A percentile compares a stretch with the other conserved stretches of the same genome.
Conservation (phyloP, 129 eudicot genomes). For the Pittosporum tobira region DNA sequence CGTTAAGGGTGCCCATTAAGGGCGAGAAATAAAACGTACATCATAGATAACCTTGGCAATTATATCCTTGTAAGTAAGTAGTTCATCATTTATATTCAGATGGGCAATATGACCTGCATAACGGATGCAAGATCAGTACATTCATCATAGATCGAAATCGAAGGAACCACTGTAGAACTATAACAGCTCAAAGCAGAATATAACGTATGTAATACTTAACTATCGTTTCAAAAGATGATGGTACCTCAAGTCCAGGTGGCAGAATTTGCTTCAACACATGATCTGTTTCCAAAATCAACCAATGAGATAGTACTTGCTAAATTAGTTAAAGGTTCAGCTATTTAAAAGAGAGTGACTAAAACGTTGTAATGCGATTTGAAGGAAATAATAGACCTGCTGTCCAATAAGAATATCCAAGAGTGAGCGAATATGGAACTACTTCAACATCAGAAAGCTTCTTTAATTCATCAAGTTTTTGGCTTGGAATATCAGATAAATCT, state of each 20-base stretch:
- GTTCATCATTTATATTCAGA: constrained; percentile 79
- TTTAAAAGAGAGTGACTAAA: neutral
- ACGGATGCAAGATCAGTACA: constrained; percentile 18
- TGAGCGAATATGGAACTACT: constrained; percentile 76
- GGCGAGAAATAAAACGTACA: constrained; percentile 35
- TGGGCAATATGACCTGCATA: constrained; percentile 98
- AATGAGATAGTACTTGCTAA: neutral
- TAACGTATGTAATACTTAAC: constrained; percentile 54
- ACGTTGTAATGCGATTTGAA: neutral
- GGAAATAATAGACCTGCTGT: constrained; percentile 56
- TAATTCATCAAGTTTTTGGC: constrained; percentile 55
- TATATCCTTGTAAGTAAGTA: constrained; percentile 83
- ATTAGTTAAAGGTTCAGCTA: neutral
- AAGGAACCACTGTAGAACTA: neutral
- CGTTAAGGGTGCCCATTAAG: neutral
- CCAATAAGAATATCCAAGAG: constrained; percentile 97
- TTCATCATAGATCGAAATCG: constrained; percentile 8
- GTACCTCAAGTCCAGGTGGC: constrained; percentile 84
- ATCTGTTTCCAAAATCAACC: constrained; percentile 39
- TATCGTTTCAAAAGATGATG: constrained; percentile 97
- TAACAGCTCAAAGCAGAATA: constrained; percentile 3
- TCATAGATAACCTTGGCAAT: constrained; percentile 94
- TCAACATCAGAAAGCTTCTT: constrained; percentile 53
- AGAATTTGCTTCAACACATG: constrained; percentile 86
- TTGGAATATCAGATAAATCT: constrained; percentile 86